phyloP scores from a whole-genome alignment of 139 green algal species.

The Eudorina sp. region DNA sequence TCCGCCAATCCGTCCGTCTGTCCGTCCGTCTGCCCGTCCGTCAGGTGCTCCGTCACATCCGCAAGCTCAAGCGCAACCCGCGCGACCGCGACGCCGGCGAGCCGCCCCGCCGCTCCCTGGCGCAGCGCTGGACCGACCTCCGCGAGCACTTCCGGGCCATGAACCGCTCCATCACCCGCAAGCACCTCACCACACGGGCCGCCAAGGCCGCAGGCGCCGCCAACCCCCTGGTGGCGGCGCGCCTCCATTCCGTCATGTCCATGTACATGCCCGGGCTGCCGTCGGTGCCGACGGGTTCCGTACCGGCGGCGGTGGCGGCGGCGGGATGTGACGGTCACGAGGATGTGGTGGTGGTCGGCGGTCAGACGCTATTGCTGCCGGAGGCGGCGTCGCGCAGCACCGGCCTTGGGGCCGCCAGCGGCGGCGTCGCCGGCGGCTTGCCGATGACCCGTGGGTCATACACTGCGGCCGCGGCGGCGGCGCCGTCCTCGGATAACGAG shows the following conservation, averaged over 20 bases:
- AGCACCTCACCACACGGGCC: constrained; percentile 8
- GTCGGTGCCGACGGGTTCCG: no score
- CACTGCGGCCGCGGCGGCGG: no score
- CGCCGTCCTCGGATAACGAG: background rate
- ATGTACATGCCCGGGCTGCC: background rate
- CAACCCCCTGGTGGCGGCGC: background rate
- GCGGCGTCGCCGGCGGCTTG: background rate
- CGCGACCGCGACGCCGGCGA: background rate
- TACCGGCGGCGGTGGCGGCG: background rate
- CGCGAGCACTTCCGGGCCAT: background rate
- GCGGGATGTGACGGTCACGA: background rate
- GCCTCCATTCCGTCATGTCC: background rate
- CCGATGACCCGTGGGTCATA: no score
- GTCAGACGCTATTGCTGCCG: constrained; percentile 8
- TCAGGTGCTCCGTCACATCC: constrained; percentile 9
- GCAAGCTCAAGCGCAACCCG: background rate
- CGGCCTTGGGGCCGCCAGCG: no score
- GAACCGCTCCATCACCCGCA: constrained; percentile 26
- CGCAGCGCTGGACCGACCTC: background rate
- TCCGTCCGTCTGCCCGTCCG: no score
- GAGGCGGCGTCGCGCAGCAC: no score
- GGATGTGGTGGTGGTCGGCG: background rate
- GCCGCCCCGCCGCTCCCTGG: background rate
- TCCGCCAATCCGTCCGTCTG: no score
- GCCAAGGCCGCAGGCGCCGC: background rate